These are phyloP conservation scores for Blastomyces emzantsi DNA, from an alignment of 2,329 filamentous ascomycete genomes.

Conservation along the genomic window DNA sequence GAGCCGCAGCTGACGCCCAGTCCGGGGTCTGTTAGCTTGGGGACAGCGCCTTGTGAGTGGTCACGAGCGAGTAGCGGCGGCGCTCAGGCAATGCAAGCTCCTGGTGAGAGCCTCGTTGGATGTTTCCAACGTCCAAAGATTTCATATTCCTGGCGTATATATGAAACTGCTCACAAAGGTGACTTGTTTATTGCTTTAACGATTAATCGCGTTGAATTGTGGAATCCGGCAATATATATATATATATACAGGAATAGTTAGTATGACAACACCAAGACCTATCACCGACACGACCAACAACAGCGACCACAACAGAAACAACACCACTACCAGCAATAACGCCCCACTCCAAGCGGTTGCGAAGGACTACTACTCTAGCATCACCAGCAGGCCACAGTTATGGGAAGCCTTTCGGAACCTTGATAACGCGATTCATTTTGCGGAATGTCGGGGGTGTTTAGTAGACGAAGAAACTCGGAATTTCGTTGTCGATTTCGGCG, in stretches of 20 bases:
- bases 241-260: background rate
- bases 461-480: slow-evolving; percentile 27
- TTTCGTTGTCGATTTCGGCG: slow-evolving; percentile 38
- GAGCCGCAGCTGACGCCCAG: slow-evolving; percentile 1
- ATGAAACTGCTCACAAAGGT: too few species aligned
- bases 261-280: background rate
- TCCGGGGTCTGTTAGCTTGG: background rate
- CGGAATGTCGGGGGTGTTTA: slow-evolving; percentile 23
- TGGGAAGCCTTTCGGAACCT: slow-evolving; percentile 29
- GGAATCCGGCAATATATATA: background rate
- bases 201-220: background rate
- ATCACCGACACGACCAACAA: background rate
- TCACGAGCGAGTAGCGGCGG: slow-evolving; percentile 1
- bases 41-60: background rate
- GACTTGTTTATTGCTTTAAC: background rate
- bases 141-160: too few species aligned
- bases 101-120: background rate
- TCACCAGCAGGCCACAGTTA: slow-evolving; percentile 18
- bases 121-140: background rate
- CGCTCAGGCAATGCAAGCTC: background rate
- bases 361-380: slow-evolving; percentile 27
- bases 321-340: background rate
- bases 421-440: slow-evolving; percentile 29
- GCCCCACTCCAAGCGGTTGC: slow-evolving; percentile 14
- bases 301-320: background rate